Base-by-base conservation (phyloP, 208 protist species). In the Herpetomonas samuelpessoai region DNA sequence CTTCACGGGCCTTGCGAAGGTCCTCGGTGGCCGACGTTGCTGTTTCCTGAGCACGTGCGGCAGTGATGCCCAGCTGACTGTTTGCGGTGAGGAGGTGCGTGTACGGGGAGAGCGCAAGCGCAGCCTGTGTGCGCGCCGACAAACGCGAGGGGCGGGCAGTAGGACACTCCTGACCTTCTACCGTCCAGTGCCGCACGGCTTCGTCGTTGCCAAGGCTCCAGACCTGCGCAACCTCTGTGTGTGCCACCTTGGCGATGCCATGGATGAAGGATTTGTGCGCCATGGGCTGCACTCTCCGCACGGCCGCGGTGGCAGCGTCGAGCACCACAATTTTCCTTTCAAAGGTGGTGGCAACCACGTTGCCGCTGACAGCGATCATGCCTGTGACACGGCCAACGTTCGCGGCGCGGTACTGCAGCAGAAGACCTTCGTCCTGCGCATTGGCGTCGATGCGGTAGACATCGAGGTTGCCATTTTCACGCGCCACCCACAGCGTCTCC, bases 201-300 rank as follows among this genome's bases (percentile, higher is more conserved):
- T 48, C 57, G 53, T 89, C 77, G 56, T 85, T 87, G 28, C 76
- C 76, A 18, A 89, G 38, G 14, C 69, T 85, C 88, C 88, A 94
- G 19, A 86, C 59, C 46, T 76, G 67, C 9, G 75, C 77, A 45
- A 57, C 73, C 55, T 91, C 84, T 16, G 59, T 68, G 6, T 64
- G 68, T 44, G 62, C 68, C 38, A 82, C 69, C 47, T 75, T 70
- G 39, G 69, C 52, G 54, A 74, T 59, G 21, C 71, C 71, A 29
- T 78, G 57, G n/a, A 94, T 71, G 56, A 88, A 91, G 0, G 62
- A 60, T 27, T 41, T 52, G 58, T 94, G 88, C 14, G 65, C 72
- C 0, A 24, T 39, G 16, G 3, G 48, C 0, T 64, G 29, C 30
- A 31, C 57, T 18, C 41, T 25, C 24, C 79, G 19, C 0, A 86